A percentile compares a stretch with the other conserved stretches of the same genome.
Conservation (phyloP, 768 basidiomycete genomes). For the Russula lepida region DNA sequence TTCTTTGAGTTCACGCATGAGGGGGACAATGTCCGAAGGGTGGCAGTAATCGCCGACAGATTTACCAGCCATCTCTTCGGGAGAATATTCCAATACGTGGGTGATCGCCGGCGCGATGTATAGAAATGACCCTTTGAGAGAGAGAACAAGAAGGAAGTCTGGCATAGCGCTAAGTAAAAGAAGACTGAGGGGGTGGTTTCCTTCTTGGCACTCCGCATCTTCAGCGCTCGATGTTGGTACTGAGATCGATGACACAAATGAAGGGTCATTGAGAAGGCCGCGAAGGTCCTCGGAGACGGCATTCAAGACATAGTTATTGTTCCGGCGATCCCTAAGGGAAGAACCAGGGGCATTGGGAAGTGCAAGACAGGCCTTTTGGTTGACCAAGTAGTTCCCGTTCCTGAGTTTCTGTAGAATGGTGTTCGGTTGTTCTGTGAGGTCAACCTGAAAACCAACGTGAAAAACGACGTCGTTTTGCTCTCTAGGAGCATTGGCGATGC, state of each 20-base stretch:
- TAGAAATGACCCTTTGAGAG: slow-evolving; percentile 85
- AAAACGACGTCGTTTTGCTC: slow-evolving; percentile 69
- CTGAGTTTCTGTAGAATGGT: slow-evolving; percentile 71
- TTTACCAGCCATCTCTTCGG: slow-evolving; percentile 74
- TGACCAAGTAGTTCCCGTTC: slow-evolving; percentile 69
- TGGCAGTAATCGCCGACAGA: slow-evolving; percentile 78
- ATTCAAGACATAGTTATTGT: slow-evolving; percentile 24
- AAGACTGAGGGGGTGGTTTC: slow-evolving; percentile 44
- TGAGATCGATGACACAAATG: slow-evolving; percentile 35
- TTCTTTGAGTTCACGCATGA: slow-evolving; percentile 89
- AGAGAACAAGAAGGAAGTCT: slow-evolving; percentile 87
- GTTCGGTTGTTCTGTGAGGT: slow-evolving; percentile 79
- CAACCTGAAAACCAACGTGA: slow-evolving; percentile 94
- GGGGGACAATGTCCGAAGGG: slow-evolving; percentile 80
- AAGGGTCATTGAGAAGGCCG: slow-evolving; percentile 37
- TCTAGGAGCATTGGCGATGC: slow-evolving; percentile 34
- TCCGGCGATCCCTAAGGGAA: slow-evolving; percentile 29
- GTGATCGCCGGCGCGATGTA: slow-evolving; percentile 83
- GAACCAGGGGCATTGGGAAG: slow-evolving; percentile 18
- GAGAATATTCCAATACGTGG: slow-evolving; percentile 76
- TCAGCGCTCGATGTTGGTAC: slow-evolving; percentile 21
- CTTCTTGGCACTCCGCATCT: slow-evolving; percentile 27
- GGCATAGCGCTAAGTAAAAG: slow-evolving; percentile 53
- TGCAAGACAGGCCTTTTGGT: slow-evolving; percentile 35
- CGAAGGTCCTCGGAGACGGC: slow-evolving; percentile 48